Conservation (phyloP, 306 rosid species). For the Albizia julibrissin region DNA sequence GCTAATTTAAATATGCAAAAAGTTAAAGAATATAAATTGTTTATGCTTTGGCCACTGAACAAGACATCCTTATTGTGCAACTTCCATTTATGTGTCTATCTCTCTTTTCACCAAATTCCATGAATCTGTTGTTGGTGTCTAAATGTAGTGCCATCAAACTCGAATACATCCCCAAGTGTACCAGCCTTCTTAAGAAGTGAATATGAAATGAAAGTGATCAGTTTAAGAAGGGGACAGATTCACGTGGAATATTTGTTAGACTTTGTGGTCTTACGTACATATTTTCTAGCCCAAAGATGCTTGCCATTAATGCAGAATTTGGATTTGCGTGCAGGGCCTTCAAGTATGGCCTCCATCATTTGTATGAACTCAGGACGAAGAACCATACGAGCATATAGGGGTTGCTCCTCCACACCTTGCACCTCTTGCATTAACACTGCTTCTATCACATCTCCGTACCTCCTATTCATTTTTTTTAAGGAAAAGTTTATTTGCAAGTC, state of each 20-base stretch:
- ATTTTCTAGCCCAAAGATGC: conserved; percentile 73
- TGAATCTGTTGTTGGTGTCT: no score
- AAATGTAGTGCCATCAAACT: no score
- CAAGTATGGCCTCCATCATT: conserved; percentile 38
- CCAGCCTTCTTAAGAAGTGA: not conserved
- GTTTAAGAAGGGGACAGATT: not conserved
- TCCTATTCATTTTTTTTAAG: not conserved
- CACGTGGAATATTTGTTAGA: not conserved
- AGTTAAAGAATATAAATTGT: no score
- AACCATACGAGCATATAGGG: conserved; percentile 63
- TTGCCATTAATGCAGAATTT: conserved; percentile 68
- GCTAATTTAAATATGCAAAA: no score
- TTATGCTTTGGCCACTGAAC: not conserved
- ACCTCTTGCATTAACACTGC: conserved; percentile 58
- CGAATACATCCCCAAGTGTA: no score
- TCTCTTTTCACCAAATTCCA: no score
- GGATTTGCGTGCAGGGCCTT: conserved; percentile 22
- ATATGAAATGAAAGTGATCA: not conserved
- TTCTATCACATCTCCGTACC: conserved; percentile 31
- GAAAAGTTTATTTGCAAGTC: no score
- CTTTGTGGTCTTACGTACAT: conserved; percentile 33
- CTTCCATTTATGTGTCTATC: not conserved
- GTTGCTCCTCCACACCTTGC: conserved; percentile 36
- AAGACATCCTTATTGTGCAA: not conserved
- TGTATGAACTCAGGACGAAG: conserved; percentile 19